Percentiles rank a stretch among this genome's conserved stretches.
These are phyloP conservation scores for Globisporangium nodosum DNA, from an alignment of 352 stramenopile species.

Conservation along the genomic window DNA sequence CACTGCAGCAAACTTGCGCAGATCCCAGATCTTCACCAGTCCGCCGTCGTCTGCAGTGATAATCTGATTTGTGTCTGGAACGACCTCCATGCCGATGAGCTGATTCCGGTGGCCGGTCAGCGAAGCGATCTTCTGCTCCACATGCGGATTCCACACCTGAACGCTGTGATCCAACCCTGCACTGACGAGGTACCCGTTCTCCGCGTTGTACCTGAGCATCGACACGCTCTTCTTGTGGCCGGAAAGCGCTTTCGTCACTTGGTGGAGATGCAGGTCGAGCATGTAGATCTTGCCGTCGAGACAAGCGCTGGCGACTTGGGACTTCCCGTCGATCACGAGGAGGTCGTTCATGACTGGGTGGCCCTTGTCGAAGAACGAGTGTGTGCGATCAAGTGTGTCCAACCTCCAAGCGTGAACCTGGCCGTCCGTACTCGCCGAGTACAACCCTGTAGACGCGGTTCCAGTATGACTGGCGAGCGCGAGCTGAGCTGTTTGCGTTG, in stretches of 20 bases:
- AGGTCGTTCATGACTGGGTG: conserved; percentile 36
- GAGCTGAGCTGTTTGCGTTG: conserved; percentile 29
- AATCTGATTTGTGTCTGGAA: conserved; percentile 35
- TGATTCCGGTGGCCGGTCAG: conserved; percentile 36
- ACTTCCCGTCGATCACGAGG: conserved; percentile 25
- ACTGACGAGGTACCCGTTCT: conserved; percentile 52
- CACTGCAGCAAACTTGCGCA: conserved; percentile 38
- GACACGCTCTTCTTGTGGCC: conserved; percentile 41
- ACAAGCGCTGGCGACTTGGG: conserved; percentile 28
- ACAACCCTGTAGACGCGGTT: conserved; percentile 14
- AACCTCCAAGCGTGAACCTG: conserved; percentile 45
- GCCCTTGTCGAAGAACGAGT: conserved; percentile 34
- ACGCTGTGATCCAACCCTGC: conserved; percentile 46
- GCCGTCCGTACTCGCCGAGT: conserved; percentile 30
- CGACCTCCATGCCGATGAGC: conserved; percentile 45
- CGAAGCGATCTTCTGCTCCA: conserved; percentile 48
- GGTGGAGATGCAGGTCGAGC: conserved; percentile 28
- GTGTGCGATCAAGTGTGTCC: conserved; percentile 18
- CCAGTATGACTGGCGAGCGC: conserved; percentile 20
- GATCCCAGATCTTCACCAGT: conserved; percentile 48
- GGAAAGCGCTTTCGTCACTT: conserved; percentile 23
- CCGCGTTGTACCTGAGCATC: conserved; percentile 33
- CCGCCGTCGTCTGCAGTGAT: conserved; percentile 50
- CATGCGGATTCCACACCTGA: conserved; percentile 57
- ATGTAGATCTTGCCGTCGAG: conserved; percentile 60